Base-by-base conservation (phyloP, 2,329 filamentous ascomycete species). In the Diplodia scrobiculata region DNA sequence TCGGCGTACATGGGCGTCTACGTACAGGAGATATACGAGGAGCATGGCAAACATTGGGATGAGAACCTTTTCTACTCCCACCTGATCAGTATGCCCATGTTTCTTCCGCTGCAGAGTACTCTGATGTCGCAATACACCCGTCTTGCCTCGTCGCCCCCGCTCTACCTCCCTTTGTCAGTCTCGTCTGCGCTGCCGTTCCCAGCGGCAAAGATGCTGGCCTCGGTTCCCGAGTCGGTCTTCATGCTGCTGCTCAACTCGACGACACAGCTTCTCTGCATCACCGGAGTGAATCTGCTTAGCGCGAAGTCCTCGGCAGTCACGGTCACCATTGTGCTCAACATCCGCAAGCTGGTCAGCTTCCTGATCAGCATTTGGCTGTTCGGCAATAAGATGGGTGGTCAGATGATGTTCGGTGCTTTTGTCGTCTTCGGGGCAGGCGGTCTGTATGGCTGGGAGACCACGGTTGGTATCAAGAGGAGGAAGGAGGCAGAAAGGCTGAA, bases 1-100 rank as follows among this genome's bases (percentile, higher is more conserved):
- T 96, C 92, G 7, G 92, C 95, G 25, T 90, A 93, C 73, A 97
- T 98, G 89, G 95, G 95, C 4, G 85, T 97, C 34, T 98, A 97
- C 76, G 94, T 94, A 0, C 93, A 99, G 76, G 88, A 92, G 70
- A 91, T 93, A 0, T 99, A 98, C 80, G 85, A 85, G 67, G 85
- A 84, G 66, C 92, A 97, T 77, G 92, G 93, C 5, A 90, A 91
- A 34, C 90, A 95, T 76, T 98, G 95, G 92, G 90, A 89, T 71
- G 95, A 98, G 77, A 97, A 97, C 70, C 84, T 99, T 13, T 98
- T 99, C 80, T 99, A 98, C 81, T 96, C 91, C 25, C 87, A 89
- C 70, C 76, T 91, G 7, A 82, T 94, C 25, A 91, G 89, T 0
- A 80, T 95, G 51, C 90, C 91, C 0, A 82, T 95, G 25, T 95